A percentile compares a stretch with the other conserved stretches of the same genome.
Conservation (phyloP, 306 rosid species). For the Luffa aegyptiaca region DNA sequence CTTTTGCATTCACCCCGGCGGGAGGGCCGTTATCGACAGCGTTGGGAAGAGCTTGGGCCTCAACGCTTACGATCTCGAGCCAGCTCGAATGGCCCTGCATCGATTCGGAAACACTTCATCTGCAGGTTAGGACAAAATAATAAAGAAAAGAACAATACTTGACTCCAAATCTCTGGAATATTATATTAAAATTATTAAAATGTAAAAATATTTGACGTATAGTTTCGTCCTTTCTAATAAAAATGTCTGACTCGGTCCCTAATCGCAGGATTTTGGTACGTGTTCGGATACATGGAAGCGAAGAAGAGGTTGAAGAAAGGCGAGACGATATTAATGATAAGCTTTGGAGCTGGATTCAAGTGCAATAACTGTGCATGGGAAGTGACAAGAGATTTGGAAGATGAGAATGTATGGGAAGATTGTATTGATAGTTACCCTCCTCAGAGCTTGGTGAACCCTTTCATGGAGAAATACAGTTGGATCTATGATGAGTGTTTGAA, state of each 20-base stretch:
- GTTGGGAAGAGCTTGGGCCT: slow-evolving; percentile 53
- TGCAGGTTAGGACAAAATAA: slow-evolving; percentile 10
- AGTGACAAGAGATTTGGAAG: slow-evolving; percentile 47
- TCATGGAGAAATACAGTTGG: slow-evolving; percentile 67
- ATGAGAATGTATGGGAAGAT: slow-evolving; percentile 56
- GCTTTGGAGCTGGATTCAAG: slow-evolving; percentile 88
- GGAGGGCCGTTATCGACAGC: slow-evolving; percentile 67
- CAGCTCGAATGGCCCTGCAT: slow-evolving; percentile 67
- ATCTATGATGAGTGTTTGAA: slow-evolving; percentile 47
- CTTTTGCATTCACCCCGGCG: slow-evolving; percentile 76
- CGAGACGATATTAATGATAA: slow-evolving; percentile 55
- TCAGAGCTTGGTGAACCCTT: slow-evolving; percentile 29
- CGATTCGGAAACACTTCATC: slow-evolving; percentile 83
- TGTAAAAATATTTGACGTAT: not conserved
- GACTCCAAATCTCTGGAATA: too few relatives aligned
- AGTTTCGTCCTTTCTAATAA: not conserved
- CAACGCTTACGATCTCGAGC: slow-evolving; percentile 51
- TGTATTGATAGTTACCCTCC: slow-evolving; percentile 59
- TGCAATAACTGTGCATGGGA: slow-evolving; percentile 82
- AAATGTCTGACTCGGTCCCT: not conserved
- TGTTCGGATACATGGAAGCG: slow-evolving; percentile 82
- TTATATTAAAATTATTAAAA: too few relatives aligned
- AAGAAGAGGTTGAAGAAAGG: slow-evolving; percentile 76
- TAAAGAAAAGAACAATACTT: too few relatives aligned
- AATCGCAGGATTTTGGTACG: slow-evolving; percentile 49